phyloP scores from a whole-genome alignment of 2,329 filamentous ascomycete species.

The Leptographium galeiforme region DNA sequence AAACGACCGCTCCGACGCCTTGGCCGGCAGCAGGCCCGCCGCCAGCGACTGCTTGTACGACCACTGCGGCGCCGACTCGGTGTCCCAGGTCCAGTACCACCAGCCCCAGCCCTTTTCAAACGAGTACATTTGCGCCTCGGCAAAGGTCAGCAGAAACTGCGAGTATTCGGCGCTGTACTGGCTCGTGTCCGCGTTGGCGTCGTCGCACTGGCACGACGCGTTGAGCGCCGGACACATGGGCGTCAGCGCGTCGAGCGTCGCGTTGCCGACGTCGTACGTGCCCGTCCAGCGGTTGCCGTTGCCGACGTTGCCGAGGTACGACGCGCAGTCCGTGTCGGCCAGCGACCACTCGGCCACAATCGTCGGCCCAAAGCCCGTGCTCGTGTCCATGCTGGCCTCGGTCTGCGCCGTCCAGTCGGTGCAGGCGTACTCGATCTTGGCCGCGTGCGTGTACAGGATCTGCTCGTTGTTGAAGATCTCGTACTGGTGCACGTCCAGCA shows the following conservation, averaged over 20 bases:
- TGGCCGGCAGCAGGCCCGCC: slow-evolving; percentile 65
- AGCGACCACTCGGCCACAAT: slow-evolving; percentile 96
- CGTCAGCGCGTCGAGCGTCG: slow-evolving; percentile 45
- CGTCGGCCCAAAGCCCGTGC: slow-evolving; percentile 79
- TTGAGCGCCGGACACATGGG: slow-evolving; percentile 62
- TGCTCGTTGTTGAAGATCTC: slow-evolving; percentile 92
- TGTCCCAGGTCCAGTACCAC: slow-evolving; percentile 98
- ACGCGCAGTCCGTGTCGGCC: slow-evolving; percentile 88
- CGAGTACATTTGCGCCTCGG: slow-evolving; percentile 87
- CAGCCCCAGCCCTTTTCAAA: slow-evolving; percentile 93
- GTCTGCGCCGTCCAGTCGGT: slow-evolving; percentile 75
- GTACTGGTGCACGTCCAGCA: slow-evolving; percentile 97
- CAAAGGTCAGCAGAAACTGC: slow-evolving; percentile 75
- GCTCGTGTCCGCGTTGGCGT: slow-evolving; percentile 60
- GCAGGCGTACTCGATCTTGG: slow-evolving; percentile 82
- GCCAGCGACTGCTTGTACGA: slow-evolving; percentile 72
- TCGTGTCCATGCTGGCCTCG: slow-evolving; percentile 53
- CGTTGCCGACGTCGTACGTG: slow-evolving; percentile 58
- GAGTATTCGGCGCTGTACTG: slow-evolving; percentile 65
- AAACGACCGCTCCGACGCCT: slow-evolving; percentile 59
- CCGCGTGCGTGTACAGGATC: slow-evolving; percentile 65
- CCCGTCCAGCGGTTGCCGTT: slow-evolving; percentile 87
- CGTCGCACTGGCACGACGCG: slow-evolving; percentile 54
- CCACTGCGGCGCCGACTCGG: slow-evolving; percentile 64
- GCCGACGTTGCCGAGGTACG: slow-evolving; percentile 78